These are phyloP conservation scores for Gossypium anomalum DNA, from an alignment of 345 rosid species.

Conservation along the genomic window DNA sequence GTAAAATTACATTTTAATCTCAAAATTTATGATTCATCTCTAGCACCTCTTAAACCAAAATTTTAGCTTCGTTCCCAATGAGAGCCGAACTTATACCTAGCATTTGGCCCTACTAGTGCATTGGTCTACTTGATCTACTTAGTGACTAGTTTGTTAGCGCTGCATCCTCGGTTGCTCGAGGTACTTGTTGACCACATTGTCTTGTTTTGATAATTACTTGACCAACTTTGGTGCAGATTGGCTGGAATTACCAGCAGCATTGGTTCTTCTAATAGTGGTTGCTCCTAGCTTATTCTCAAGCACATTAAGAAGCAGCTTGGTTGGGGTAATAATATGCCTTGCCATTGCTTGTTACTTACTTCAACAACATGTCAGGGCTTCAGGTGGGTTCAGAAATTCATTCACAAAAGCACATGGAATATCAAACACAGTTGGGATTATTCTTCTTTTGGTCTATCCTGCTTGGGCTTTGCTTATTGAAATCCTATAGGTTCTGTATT, in stretches of 20 bases:
- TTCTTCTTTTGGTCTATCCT: conserved; percentile 69
- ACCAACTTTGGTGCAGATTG: conserved; percentile 42
- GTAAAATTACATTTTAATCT: too few species aligned
- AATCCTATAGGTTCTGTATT: conserved; percentile 23
- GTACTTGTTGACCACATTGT: not conserved
- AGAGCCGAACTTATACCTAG: too few species aligned
- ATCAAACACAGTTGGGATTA: conserved; percentile 69
- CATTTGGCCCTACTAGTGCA: not conserved
- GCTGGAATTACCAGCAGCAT: conserved; percentile 68
- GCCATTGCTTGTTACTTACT: conserved; percentile 69
- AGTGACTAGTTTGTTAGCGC: not conserved
- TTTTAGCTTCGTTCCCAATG: too few species aligned
- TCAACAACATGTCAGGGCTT: conserved; percentile 88
- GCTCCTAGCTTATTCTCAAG: conserved; percentile 62
- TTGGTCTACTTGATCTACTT: not conserved
- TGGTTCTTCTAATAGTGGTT: conserved; percentile 64
- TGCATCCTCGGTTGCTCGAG: not conserved
- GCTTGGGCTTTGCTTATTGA: conserved; percentile 50
- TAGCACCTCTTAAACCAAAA: too few species aligned
- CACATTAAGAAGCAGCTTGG: conserved; percentile 44
- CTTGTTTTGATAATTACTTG: not conserved
- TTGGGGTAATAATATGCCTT: conserved; percentile 66
- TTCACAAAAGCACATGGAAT: conserved; percentile 71
- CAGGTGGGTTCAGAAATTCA: conserved; percentile 78
- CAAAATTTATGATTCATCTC: too few species aligned